These are phyloP conservation scores for Thymus mandschuricus DNA, from an alignment of 257 asterid genomes.

Conservation along the genomic window DNA sequence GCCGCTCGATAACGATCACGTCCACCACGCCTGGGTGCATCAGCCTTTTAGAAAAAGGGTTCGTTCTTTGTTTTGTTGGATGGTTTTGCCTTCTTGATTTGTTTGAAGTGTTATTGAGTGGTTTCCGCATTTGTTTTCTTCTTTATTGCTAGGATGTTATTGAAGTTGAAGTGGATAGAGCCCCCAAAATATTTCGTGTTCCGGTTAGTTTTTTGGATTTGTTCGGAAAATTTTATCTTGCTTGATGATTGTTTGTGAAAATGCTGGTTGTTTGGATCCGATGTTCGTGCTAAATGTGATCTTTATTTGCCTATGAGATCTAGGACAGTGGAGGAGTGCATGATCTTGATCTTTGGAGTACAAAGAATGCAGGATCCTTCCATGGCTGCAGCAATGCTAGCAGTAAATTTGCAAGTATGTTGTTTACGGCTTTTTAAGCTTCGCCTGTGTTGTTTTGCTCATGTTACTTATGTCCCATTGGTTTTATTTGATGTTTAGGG, in stretches of 20 bases:
- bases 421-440: conserved; percentile 7
- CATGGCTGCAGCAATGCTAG: conserved; percentile 82
- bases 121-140: conserved; percentile 14
- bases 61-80: conserved; percentile 14
- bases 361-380: conserved; percentile 64
- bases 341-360: conserved; percentile 81
- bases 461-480: not conserved
- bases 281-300: conserved; percentile 44
- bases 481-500: conserved; percentile 20
- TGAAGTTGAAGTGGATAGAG: conserved; percentile 41
- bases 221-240: conserved; percentile 8
- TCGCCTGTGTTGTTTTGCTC: conserved; percentile 19
- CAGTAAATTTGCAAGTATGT: conserved; percentile 70
- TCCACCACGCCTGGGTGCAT: conserved; percentile 39
- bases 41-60: conserved; percentile 30
- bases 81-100: conserved; percentile 23
- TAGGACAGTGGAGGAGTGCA: conserved; percentile 58
- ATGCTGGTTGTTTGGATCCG: conserved; percentile 44
- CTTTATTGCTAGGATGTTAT: conserved; percentile 35
- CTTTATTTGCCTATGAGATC: conserved; percentile 48
- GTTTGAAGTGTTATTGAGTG: conserved; percentile 20
- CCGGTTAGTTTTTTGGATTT: conserved; percentile 58
- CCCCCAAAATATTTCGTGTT: conserved; percentile 39
- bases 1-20: conserved; percentile 57
- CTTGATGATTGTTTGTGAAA: conserved; percentile 11